Evolutionary conservation across 805 yeast genomes (phyloP), one percentile per base, ranked within the genome.

Genomic region (Yamadazyma laniorum): DNA sequence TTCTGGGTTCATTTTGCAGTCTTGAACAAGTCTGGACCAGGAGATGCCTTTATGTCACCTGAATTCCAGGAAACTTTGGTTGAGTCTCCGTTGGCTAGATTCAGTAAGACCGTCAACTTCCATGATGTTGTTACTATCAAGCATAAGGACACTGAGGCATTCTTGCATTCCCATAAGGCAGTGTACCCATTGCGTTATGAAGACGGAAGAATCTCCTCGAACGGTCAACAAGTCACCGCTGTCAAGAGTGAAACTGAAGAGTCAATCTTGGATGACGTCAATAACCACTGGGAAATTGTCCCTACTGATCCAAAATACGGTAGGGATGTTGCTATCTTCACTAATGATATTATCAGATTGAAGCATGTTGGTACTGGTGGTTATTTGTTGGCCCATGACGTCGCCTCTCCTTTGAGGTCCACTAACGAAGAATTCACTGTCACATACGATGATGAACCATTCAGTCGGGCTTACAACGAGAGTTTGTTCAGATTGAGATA

Each of bases 401-500:
- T 93, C 39, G 96, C 96, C 2, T 93, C 98, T 3, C 98, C 99
- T 19, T 70, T 82, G 45, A 83, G 65, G 54, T 84, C 97, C 40
- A 85, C 96, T n/a, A 85, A 90, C 54, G 96, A 89, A 65, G 99
- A 93, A 66, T 85, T 93, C 52, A 84, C 93, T 2, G 80, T 95
- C 30, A 80, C 80, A 12, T 58, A 72, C 32, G 70, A 67, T 21
- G 95, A 85, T 36, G 70, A 61, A 9, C 85, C 85, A 5, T 61
- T 62, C 1, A 69, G 79, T 49, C 36, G 43, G 34, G 41, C 42
- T 9, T 82, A 65, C 61, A 77, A 85, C 50, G 86, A 84, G 52
- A 89, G 96, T 1, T 60, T 88, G 52, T 90, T 90, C 67, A 80
- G 80, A 51, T 63, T 89, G 42, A 82, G 85, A 46, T 76, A 82